Conservation (phyloP, 305 asterid species). For the Fraxinus floribunda region DNA sequence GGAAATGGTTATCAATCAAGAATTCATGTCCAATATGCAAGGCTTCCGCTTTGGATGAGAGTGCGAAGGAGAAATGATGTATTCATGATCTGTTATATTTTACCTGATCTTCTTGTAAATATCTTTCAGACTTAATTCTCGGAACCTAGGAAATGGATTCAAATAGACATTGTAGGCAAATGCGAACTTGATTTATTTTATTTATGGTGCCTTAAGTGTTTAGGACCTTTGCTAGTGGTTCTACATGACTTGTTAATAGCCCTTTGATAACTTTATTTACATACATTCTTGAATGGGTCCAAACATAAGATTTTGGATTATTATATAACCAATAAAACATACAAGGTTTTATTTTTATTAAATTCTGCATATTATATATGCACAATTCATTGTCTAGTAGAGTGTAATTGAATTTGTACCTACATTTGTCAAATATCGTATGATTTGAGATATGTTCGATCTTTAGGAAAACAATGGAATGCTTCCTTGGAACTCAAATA, state of each 20-base stretch:
- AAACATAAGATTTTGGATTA: neutral
- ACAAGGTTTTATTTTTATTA: neutral
- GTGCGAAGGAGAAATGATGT: slow-evolving; percentile 26
- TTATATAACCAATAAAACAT: neutral
- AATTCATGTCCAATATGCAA: slow-evolving; percentile 77
- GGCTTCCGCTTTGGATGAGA: slow-evolving; percentile 53
- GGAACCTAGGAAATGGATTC: slow-evolving; percentile 28
- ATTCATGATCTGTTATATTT: slow-evolving; percentile 18
- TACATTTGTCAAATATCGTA: neutral
- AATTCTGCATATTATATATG: neutral
- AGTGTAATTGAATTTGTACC: neutral
- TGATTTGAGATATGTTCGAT: neutral
- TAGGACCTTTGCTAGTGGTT: neutral
- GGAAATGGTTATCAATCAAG: slow-evolving; percentile 77
- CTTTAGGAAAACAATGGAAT: neutral
- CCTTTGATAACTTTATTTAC: neutral
- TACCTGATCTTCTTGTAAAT: slow-evolving; percentile 31
- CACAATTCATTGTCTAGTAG: neutral
- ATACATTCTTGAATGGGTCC: neutral
- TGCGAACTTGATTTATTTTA: neutral
- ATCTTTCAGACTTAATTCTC: slow-evolving; percentile 32
- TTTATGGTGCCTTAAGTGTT: neutral
- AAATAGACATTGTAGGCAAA: slow-evolving; percentile 20
- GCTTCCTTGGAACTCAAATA: neutral
- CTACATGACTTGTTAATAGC: neutral